These are phyloP conservation scores for Leucoagaricus sp. DNA, from an alignment of 1,284 basidiomycete species.

Conservation along the genomic window DNA sequence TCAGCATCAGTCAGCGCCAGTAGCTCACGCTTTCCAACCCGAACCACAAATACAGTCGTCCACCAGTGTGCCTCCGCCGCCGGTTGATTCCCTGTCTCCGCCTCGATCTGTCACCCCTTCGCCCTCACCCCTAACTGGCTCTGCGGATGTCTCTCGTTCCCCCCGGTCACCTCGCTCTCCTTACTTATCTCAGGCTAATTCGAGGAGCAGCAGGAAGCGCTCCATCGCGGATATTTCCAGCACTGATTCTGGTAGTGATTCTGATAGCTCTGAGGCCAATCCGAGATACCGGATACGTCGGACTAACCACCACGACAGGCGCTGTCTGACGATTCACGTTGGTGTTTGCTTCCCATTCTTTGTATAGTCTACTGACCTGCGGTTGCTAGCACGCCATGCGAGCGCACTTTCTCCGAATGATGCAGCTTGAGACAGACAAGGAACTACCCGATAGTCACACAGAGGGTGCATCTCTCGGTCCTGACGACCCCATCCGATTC, in stretches of 20 bases:
- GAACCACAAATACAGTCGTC: constrained; percentile 6
- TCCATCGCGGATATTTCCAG: constrained; percentile 2
- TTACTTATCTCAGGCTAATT: constrained; percentile 7
- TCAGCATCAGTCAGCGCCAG: constrained; percentile 7
- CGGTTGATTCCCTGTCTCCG: constrained; percentile 13
- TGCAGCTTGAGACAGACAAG: constrained; percentile 57
- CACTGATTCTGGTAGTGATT: constrained; percentile 9
- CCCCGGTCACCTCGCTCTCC: constrained; percentile 6
- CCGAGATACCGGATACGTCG: constrained; percentile 28
- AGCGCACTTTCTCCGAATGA: constrained; percentile 55
- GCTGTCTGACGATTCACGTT: constrained; percentile 67
- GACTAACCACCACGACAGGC: constrained; percentile 58
- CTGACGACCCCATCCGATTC: constrained; percentile 62
- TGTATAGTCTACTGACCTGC: constrained; percentile 4
- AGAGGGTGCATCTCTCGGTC: constrained; percentile 48
- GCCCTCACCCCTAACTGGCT: constrained; percentile 33
- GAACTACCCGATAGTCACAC: constrained; percentile 58
- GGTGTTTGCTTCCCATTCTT: constrained; percentile 18
- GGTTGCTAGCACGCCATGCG: constrained; percentile 64
- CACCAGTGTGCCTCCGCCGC: not conserved
- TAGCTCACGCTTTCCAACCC: constrained; percentile 11
- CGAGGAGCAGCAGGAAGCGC: constrained; percentile 29
- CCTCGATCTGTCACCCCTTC: constrained; percentile 32
- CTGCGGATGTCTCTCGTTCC: constrained; percentile 22
- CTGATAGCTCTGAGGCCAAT: constrained; percentile 10